phyloP scores from a whole-genome alignment of 2,329 filamentous ascomycete species.

The Davidsoniella australis region DNA sequence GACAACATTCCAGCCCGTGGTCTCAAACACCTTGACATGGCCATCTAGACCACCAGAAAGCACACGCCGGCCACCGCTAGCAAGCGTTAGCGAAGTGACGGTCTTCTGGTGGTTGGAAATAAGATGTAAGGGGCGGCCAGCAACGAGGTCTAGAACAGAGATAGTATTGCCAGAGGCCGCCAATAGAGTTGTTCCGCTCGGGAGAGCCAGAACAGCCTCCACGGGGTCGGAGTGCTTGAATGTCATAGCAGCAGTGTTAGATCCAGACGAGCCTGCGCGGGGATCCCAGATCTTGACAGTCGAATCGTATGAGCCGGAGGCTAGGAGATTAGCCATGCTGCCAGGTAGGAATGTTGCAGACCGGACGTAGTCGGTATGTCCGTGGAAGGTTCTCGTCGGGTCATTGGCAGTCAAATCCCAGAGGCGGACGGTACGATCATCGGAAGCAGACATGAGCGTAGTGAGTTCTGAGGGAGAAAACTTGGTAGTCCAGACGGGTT shows the following conservation, averaged over 20 bases:
- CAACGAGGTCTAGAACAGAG: constrained; percentile 81
- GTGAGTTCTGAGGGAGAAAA: constrained; percentile 87
- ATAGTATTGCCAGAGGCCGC: constrained; percentile 75
- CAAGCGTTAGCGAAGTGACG: constrained; percentile 70
- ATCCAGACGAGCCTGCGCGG: constrained; percentile 37
- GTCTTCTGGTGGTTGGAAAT: constrained; percentile 96
- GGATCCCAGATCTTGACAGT: constrained; percentile 92
- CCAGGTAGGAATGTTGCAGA: constrained; percentile 72
- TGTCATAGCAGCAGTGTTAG: constrained; percentile 56
- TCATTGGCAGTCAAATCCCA: constrained; percentile 82
- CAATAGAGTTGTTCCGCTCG: constrained; percentile 70
- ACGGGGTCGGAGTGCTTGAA: constrained; percentile 89
- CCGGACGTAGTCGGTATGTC: constrained; percentile 86
- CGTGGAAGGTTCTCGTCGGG: constrained; percentile 61
- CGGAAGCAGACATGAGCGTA: constrained; percentile 70
- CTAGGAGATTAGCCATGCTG: constrained; percentile 53
- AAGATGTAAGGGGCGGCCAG: constrained; percentile 70
- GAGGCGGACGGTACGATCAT: constrained; percentile 80
- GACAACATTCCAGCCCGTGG: constrained; percentile 89
- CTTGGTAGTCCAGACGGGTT: constrained; percentile 79
- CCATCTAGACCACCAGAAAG: constrained; percentile 84
- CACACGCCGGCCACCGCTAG: constrained; percentile 63
- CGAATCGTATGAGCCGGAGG: constrained; percentile 86
- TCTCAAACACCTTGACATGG: constrained; percentile 94
- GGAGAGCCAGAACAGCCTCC: constrained; percentile 74